Percentiles rank a stretch among this genome's conserved stretches.
These are phyloP conservation scores for Euphrasia confusa DNA, from an alignment of 257 asterid species.

Conservation along the genomic window DNA sequence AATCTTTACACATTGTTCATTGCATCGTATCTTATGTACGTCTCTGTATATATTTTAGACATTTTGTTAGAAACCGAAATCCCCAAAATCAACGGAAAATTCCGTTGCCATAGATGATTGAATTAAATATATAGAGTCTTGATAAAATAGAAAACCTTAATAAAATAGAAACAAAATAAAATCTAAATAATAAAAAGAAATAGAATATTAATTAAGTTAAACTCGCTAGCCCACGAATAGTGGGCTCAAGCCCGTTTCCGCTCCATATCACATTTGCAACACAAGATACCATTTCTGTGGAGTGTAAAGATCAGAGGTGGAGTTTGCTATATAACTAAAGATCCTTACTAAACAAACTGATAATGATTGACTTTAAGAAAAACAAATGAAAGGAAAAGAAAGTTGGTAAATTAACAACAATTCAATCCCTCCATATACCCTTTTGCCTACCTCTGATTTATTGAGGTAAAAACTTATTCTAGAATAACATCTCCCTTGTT, in stretches of 20 bases:
- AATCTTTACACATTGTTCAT: conserved; percentile 8
- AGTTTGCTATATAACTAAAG: conserved; percentile 5
- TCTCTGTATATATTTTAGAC: background rate
- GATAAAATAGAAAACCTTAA: too few relatives aligned
- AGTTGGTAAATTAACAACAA: background rate
- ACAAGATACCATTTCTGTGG: conserved; percentile 8
- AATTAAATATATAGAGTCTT: too few relatives aligned
- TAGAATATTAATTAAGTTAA: too few relatives aligned
- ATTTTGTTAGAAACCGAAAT: too few relatives aligned
- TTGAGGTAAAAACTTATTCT: background rate
- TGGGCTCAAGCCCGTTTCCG: too few relatives aligned
- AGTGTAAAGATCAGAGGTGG: background rate
- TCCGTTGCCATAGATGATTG: too few relatives aligned
- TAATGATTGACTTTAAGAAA: conserved; percentile 7
- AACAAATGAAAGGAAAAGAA: background rate
- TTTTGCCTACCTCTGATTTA: background rate
- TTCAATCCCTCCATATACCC: background rate
- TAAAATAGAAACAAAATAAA: too few relatives aligned
- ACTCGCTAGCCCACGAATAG: too few relatives aligned
- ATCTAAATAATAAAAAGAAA: too few relatives aligned
- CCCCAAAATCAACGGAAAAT: too few relatives aligned
- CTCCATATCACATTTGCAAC: too few relatives aligned
- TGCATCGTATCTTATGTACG: conserved; percentile 8
- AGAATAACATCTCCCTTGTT: conserved; percentile 12
- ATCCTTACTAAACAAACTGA: background rate